Evolutionary conservation across 805 yeast genomes (phyloP).

Genomic region (Myxozyma lipomycoides): DNA sequence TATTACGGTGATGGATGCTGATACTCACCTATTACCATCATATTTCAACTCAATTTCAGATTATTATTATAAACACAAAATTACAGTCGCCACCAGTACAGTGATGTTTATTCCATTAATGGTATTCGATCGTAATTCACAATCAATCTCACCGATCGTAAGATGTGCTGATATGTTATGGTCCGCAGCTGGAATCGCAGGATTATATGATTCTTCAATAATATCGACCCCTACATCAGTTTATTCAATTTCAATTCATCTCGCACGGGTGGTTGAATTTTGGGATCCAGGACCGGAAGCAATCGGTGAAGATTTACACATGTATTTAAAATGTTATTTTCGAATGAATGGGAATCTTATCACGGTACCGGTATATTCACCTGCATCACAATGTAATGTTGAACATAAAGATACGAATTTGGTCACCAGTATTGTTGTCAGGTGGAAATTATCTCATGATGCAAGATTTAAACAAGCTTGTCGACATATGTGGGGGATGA

Average conservation of each 20-base stretch:
- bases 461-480: slow-evolving; percentile 29
- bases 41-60: slow-evolving; percentile 19
- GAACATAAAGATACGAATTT: slow-evolving; percentile 4
- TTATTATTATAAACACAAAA: slow-evolving; percentile 2
- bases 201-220: slow-evolving; percentile 20
- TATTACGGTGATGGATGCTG: slow-evolving; percentile 29
- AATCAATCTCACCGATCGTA: slow-evolving; percentile 23
- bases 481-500: slow-evolving; percentile 30
- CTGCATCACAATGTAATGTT: slow-evolving; percentile 30
- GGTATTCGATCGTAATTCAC: slow-evolving; percentile 29
- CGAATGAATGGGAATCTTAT: slow-evolving; percentile 18
- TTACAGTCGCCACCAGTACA: neutral
- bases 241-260: slow-evolving; percentile 24
- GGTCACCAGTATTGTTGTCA: neutral
- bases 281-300: slow-evolving; percentile 29
- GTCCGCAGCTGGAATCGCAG: slow-evolving; percentile 29
- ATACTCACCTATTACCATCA: slow-evolving; percentile 23
- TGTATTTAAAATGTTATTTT: slow-evolving; percentile 27
- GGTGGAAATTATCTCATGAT: slow-evolving; percentile 14
- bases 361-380: slow-evolving; percentile 23
- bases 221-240: slow-evolving; percentile 27
- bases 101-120: slow-evolving; percentile 27
- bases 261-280: slow-evolving; percentile 25
- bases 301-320: slow-evolving; percentile 30
- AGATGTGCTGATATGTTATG: slow-evolving; percentile 29